Conservation (phyloP, 2,329 filamentous ascomycete genomes). For the Fusarium subglutinans region DNA sequence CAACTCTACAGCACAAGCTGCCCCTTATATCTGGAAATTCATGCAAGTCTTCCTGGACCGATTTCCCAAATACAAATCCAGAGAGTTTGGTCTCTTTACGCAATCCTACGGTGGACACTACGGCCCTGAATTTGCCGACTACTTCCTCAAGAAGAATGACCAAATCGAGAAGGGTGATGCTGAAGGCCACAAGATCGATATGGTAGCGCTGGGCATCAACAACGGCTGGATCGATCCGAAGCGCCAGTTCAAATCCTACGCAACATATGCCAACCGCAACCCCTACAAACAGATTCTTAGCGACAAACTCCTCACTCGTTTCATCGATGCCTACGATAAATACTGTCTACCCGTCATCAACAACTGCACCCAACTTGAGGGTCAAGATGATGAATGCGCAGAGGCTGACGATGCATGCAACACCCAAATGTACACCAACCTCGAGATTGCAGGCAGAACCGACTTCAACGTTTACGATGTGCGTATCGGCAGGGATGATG, state of each 20-base stretch:
- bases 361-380: conserved; percentile 36
- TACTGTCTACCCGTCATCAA: conserved; percentile 36
- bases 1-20: conserved; percentile 46
- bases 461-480: conserved; percentile 60
- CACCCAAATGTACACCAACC: conserved; percentile 40
- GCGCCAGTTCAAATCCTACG: conserved; percentile 47
- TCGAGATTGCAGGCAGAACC: conserved; percentile 35
- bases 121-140: conserved; percentile 63
- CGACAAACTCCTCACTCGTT: conserved; percentile 25
- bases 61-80: conserved; percentile 69
- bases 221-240: conserved; percentile 64
- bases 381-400: conserved; percentile 42
- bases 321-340: conserved; percentile 44
- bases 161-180: conserved; percentile 55
- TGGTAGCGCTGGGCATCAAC: conserved; percentile 65
- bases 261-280: conserved; percentile 47
- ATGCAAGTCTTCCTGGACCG: conserved; percentile 69
- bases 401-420: conserved; percentile 41
- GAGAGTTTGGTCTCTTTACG: conserved; percentile 64
- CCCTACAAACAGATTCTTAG: conserved; percentile 45
- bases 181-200: conserved; percentile 54
- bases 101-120: conserved; percentile 68
- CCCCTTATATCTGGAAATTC: conserved; percentile 60
- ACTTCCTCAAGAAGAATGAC: conserved; percentile 66
- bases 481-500: conserved; percentile 42